A percentile compares a stretch with the other conserved stretches of the same genome.
phyloP scores from a whole-genome alignment of 305 asterid genomes.

The Fraxinus baroniana region DNA sequence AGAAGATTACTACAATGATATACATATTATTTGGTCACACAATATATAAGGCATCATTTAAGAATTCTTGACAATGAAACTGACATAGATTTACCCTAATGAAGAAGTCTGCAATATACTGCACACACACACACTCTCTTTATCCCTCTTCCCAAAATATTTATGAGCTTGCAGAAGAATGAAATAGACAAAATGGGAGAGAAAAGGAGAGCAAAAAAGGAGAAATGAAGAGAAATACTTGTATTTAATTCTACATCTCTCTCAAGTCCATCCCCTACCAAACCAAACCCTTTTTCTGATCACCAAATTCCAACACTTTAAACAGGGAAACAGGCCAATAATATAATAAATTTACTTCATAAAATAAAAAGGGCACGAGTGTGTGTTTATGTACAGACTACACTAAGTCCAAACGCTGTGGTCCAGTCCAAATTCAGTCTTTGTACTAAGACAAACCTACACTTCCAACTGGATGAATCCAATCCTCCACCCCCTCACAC shows the following conservation, averaged over 20 bases:
- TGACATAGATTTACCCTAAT: constrained; percentile 39
- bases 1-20: constrained; percentile 21
- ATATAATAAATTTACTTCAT: background rate
- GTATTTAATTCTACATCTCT: constrained; percentile 33
- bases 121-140: background rate
- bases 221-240: constrained; percentile 24
- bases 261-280: constrained; percentile 23
- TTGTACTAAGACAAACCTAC: constrained; percentile 38
- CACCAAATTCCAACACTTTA: constrained; percentile 31
- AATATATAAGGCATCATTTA: background rate
- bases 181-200: constrained; percentile 12
- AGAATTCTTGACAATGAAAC: constrained; percentile 7
- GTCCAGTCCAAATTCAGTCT: constrained; percentile 21
- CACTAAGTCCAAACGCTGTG: constrained; percentile 23
- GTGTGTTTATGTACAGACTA: background rate
- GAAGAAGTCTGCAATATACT: constrained; percentile 21
- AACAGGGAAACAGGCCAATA: constrained; percentile 2
- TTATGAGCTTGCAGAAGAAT: constrained; percentile 10
- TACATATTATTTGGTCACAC: background rate
- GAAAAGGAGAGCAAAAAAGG: constrained; percentile 31
- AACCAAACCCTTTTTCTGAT: constrained; percentile 17
- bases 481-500: background rate
- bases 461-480: background rate
- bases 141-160: constrained; percentile 19
- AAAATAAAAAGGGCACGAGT: constrained; percentile 23